Base-by-base conservation (phyloP, 495 filamentous ascomycete species). In the Aspergillus steynii region DNA sequence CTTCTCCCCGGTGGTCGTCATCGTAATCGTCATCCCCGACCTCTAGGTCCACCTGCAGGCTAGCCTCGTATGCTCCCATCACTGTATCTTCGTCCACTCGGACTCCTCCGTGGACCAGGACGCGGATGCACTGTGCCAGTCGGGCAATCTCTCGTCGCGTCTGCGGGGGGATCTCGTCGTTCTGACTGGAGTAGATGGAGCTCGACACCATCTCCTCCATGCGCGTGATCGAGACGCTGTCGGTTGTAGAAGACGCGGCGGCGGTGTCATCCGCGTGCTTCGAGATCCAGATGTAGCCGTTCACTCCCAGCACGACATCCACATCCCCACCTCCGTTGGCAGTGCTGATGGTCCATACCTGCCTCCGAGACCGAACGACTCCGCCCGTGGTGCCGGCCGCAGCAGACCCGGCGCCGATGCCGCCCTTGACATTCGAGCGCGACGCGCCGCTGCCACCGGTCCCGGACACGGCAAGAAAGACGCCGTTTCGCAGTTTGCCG, bases 1-100 rank as follows among this genome's bases (percentile, higher is more conserved):
- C 77, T 62, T 82, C 80, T 25, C 73, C 68, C 29, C 64, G 66
- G 28, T 67, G 67, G 29, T 80, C 78, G 31, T 79, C 77, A 50
- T 68, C 73, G 29, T 81, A 70, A 7, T 75, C 76, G 45, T 77
- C 75, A 57, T 76, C 82, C 2, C 82, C 85, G 7, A 80, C 71
- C 49, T 87, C 81, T 48, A 88, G 69, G 56, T 90, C 88, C 68
- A 89, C 81, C 76, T 93, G 87, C 12, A 93, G 73, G 25, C 86
- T 87, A 59, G 87, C 90, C 42, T 91, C 86, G 71, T 99, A 98
- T 4, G 88, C 91, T 57, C 77, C 84, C 67, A 85, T 88, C 14
- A 98, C 88, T 73, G 91, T 92, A 29, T 96, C 93, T 77, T 98
- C 94, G 70, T 98, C 96, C 37, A 99, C 93, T 29, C 87, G 82